Conservation (phyloP, 805 yeast species). For the Priceomyces carsonii region DNA sequence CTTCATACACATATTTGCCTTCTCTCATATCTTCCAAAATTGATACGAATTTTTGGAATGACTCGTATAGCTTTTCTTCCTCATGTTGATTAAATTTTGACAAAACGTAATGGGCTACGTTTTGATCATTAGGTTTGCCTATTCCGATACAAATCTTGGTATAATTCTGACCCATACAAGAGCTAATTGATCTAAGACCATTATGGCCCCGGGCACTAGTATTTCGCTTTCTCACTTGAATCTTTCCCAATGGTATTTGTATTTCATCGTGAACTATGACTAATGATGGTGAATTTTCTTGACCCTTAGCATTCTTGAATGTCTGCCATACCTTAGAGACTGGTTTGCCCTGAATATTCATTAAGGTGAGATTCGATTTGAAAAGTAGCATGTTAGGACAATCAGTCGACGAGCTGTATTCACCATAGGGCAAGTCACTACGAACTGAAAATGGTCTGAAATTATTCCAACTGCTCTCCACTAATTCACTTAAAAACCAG, state of each 20-base stretch:
- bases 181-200: slow-evolving; percentile 66
- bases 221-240: slow-evolving; percentile 59
- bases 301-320: slow-evolving; percentile 23
- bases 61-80: slow-evolving; percentile 34
- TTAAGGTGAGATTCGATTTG: slow-evolving; percentile 55
- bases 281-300: slow-evolving; percentile 32
- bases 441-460: slow-evolving; percentile 20
- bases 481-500: slow-evolving; percentile 41
- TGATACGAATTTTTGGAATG: slow-evolving; percentile 41
- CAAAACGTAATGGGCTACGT: slow-evolving; percentile 67
- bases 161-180: slow-evolving; percentile 49
- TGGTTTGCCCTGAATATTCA: slow-evolving; percentile 73
- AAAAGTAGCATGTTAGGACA: slow-evolving; percentile 36
- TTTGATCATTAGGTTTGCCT: slow-evolving; percentile 58
- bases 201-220: slow-evolving; percentile 81
- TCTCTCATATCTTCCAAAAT: slow-evolving; percentile 35
- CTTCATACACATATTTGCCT: slow-evolving; percentile 12
- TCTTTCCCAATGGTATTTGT: slow-evolving; percentile 62
- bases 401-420: slow-evolving; percentile 19
- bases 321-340: slow-evolving; percentile 50
- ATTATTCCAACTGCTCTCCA: slow-evolving; percentile 21
- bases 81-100: slow-evolving; percentile 52
- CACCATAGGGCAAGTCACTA: slow-evolving; percentile 19
- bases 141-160: slow-evolving; percentile 77
- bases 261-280: slow-evolving; percentile 81